A percentile compares a stretch with the other conserved stretches of the same genome.
Evolutionary conservation across 257 asterid genomes (phyloP).

Genomic region (Leptodermis oblonga): DNA sequence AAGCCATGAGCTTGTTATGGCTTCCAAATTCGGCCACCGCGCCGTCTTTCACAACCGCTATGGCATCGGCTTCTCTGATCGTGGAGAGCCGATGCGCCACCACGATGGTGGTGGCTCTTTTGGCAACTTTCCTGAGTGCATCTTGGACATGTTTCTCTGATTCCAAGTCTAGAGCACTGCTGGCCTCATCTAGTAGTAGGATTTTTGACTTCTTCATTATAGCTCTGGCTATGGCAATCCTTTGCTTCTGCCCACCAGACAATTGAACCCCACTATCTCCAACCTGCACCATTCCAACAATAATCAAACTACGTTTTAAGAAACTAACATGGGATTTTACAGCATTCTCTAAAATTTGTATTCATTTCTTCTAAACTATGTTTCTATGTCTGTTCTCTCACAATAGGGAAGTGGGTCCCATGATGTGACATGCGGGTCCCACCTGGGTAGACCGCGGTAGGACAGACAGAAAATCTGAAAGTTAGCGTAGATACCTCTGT

Average conservation of each 20-base stretch:
- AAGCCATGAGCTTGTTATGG: constrained; percentile 50
- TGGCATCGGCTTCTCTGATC: constrained; percentile 54
- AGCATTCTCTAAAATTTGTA: not conserved
- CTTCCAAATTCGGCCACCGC: constrained; percentile 65
- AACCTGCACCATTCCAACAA: constrained; percentile 33
- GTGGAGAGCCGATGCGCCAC: constrained; percentile 89
- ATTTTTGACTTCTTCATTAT: constrained; percentile 61
- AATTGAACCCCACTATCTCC: constrained; percentile 76
- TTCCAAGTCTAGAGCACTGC: constrained; percentile 81
- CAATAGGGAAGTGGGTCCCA: no score
- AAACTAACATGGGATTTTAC: not conserved
- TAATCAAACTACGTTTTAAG: not conserved
- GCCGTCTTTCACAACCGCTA: constrained; percentile 64
- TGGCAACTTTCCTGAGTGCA: constrained; percentile 60
- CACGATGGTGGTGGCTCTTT: constrained; percentile 60
- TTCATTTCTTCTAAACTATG: not conserved
- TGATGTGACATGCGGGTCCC: no score
- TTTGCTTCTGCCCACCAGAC: constrained; percentile 89
- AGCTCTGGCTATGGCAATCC: constrained; percentile 86
- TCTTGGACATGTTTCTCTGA: constrained; percentile 71
- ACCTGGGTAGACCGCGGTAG: no score
- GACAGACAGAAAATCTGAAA: not conserved
- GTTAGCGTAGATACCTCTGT: constrained; percentile 50
- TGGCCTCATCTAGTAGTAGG: constrained; percentile 73
- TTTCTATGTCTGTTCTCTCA: not conserved